Evolutionary conservation across 306 rosid genomes (phyloP).

Genomic region (Carpinus fangiana): DNA sequence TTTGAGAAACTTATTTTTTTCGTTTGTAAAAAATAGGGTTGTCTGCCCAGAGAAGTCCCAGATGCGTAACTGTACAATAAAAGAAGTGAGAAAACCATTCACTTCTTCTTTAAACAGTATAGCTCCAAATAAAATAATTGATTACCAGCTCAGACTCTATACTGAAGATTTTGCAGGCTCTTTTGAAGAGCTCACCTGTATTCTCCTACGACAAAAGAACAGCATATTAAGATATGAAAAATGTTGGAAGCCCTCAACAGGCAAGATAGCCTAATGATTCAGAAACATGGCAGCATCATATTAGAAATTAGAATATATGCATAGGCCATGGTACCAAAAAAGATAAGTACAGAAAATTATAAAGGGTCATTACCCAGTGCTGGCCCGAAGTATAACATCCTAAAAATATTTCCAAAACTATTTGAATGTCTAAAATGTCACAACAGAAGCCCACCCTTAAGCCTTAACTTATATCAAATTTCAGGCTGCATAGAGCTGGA

Average conservation of each 20-base stretch:
- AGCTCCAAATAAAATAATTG: slow-evolving; percentile 22
- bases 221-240: slow-evolving; percentile 21
- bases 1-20: slow-evolving; percentile 40
- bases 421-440: neutral
- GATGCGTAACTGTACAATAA: slow-evolving; percentile 70
- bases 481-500: neutral
- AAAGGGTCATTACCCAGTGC: neutral
- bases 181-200: slow-evolving; percentile 67
- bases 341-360: neutral
- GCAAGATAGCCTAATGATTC: neutral
- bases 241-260: neutral
- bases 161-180: slow-evolving; percentile 90
- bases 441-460: neutral
- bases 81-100: slow-evolving; percentile 28
- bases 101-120: slow-evolving; percentile 29
- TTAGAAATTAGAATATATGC: neutral
- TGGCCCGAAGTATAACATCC: neutral
- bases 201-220: slow-evolving; percentile 67
- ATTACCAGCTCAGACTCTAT: slow-evolving; percentile 87
- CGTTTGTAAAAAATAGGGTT: slow-evolving; percentile 47
- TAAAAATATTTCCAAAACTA: neutral
- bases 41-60: slow-evolving; percentile 95
- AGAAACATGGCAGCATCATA: slow-evolving; percentile 9
- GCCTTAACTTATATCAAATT: neutral
- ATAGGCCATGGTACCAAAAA: neutral